Base-by-base conservation (phyloP, 257 asterid genomes). In the Scutellaria minor region DNA sequence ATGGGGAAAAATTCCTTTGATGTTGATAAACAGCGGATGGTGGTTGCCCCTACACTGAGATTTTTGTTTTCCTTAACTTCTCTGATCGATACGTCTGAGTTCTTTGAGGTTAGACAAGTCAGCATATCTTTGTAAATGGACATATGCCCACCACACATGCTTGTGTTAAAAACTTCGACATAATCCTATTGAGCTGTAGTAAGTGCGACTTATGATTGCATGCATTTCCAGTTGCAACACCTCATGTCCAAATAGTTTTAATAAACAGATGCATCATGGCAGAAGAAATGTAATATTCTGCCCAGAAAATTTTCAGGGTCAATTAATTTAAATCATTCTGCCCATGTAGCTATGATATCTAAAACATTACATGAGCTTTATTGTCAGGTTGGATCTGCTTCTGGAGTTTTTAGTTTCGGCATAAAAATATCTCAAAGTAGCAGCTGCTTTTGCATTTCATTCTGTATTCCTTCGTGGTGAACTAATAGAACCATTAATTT, bases 51-150 rank as follows among this genome's bases (percentile, higher is more conserved):
- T 45, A 77, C 83, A 24, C 79, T 95, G 76, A 87, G 98, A 87
- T 80, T 88, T 72, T 85, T 86, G 84, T 87, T 80, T 80, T 92
- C 97, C 9, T 74, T 92, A 80, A 92, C 98, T 46, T 87, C 99
- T 58, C 75, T 95, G 82, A 86, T 92, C 11, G 96, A 95, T 75
- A 59, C 91, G 56, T 92, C 98, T 46, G 98, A 95, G 71, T 86
- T 88, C 75, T 86, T 88, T 74, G 96, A 95, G 99, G 99, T 95
- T 73, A 74, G 88, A 76, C 66, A 65, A 22, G 14, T 70, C 57
- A 20, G 22, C 27, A 55, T 2, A 40, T 61, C 56, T 18, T 47
- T 73, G 54, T 40, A 54, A 53, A 53, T 52, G 65, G 35, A 56
- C 52, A 31, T 42, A 8, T 62, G 6, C 12, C 60, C 64, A 31